Percentiles rank a stretch among this genome's conserved stretches.
Conservation (phyloP, 805 yeast genomes). For the Lipomyces chichibuensis region DNA sequence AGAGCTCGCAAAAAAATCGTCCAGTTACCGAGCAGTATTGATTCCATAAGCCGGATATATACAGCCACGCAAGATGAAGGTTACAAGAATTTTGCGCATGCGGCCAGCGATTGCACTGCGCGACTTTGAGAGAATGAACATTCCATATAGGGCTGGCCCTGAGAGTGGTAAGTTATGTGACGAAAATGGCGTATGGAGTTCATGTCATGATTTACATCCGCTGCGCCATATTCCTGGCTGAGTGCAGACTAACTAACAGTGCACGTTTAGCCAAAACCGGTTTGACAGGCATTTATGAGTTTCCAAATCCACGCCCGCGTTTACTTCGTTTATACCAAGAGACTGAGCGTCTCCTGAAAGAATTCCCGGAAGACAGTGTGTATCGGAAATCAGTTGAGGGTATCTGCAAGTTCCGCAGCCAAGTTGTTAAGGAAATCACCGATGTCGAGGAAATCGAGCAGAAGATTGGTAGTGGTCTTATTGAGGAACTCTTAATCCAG, state of each 20-base stretch:
- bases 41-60: neutral
- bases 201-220: neutral
- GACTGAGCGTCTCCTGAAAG: constrained; percentile 62
- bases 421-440: constrained; percentile 65
- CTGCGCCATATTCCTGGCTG: neutral
- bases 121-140: constrained; percentile 2
- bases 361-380: constrained; percentile 72
- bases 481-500: constrained; percentile 80
- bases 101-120: constrained; percentile 13
- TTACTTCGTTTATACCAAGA: constrained; percentile 69
- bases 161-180: constrained; percentile 3
- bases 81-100: constrained; percentile 11
- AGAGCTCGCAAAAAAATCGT: neutral
- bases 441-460: constrained; percentile 68
- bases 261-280: constrained; percentile 54
- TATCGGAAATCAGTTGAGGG: constrained; percentile 75
- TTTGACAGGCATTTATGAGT: constrained; percentile 73
- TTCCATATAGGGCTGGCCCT: constrained; percentile 9
- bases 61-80: constrained; percentile 12
- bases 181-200: neutral
- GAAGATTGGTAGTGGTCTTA: constrained; percentile 77
- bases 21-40: neutral
- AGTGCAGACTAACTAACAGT: neutral
- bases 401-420: constrained; percentile 69
- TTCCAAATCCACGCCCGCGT: constrained; percentile 84